These are phyloP conservation scores for Aspergillus latus DNA, from an alignment of 2,329 filamentous ascomycete genomes.

Conservation along the genomic window DNA sequence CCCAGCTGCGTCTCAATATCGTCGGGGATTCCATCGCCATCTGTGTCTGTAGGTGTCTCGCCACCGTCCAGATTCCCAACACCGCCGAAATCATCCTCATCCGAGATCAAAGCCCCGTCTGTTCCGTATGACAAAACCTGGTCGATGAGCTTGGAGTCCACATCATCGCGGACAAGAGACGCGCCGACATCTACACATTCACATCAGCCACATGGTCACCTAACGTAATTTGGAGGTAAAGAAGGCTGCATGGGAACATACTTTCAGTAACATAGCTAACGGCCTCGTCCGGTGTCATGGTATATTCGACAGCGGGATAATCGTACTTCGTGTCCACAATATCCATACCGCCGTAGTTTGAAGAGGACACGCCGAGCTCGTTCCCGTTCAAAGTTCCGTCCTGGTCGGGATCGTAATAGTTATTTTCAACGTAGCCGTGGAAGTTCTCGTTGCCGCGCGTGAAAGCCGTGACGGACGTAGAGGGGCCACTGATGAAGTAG, in stretches of 20 bases:
- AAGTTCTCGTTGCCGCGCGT: slow-evolving; percentile 58
- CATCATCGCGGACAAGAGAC: slow-evolving; percentile 18
- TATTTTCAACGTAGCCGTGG: slow-evolving; percentile 54
- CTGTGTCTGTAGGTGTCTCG: slow-evolving; percentile 12
- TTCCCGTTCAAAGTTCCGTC: slow-evolving; percentile 52
- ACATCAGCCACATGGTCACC: neutral
- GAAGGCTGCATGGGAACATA: slow-evolving; percentile 2
- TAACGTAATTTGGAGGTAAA: neutral
- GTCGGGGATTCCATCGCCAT: slow-evolving; percentile 21
- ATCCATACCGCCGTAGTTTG: slow-evolving; percentile 20
- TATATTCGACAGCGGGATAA: slow-evolving; percentile 13
- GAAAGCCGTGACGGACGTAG: slow-evolving; percentile 52
- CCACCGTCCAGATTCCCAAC: slow-evolving; percentile 17
- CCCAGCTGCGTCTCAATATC: slow-evolving; percentile 17
- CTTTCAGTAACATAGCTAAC: slow-evolving; percentile 16
- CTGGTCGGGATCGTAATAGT: slow-evolving; percentile 54
- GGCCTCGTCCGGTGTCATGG: slow-evolving; percentile 13
- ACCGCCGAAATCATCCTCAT: slow-evolving; percentile 19
- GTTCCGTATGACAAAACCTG: slow-evolving; percentile 17
- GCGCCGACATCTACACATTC: slow-evolving; percentile 15
- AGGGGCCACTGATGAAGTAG: slow-evolving; percentile 58
- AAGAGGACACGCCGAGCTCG: slow-evolving; percentile 9
- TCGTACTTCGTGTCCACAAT: slow-evolving; percentile 16
- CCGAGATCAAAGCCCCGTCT: slow-evolving; percentile 18
- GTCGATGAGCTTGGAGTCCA: slow-evolving; percentile 15